These are phyloP conservation scores for Fusarium circinatum DNA, from an alignment of 2,329 filamentous ascomycete species.

Conservation along the genomic window DNA sequence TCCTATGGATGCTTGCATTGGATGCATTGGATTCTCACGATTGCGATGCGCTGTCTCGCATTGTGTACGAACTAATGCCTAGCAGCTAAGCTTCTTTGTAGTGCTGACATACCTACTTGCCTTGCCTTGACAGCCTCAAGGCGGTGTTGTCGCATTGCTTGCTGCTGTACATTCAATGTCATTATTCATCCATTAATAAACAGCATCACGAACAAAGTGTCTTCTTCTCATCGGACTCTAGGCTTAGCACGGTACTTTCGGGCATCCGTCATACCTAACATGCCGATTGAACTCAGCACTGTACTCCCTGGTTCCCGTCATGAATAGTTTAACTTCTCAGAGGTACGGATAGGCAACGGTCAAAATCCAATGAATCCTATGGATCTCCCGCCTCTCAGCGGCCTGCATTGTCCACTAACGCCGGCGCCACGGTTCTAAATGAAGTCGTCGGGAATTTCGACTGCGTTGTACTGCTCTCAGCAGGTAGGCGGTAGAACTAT, in stretches of 20 bases:
- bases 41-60: constrained; percentile 14
- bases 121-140: constrained; percentile 3
- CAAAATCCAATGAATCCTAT: constrained; percentile 1
- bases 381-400: constrained; percentile 2
- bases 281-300: background rate
- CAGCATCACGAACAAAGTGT: background rate
- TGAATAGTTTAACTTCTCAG: background rate
- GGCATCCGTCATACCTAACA: background rate
- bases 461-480: constrained; percentile 2
- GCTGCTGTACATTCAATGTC: background rate
- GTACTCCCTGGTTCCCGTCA: background rate
- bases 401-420: constrained; percentile 13
- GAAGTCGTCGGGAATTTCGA: constrained; percentile 1
- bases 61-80: background rate
- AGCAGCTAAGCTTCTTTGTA: background rate
- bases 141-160: background rate
- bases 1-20: constrained; percentile 1
- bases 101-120: background rate
- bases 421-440: constrained; percentile 19
- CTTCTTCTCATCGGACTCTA: background rate
- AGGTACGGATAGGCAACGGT: constrained; percentile 23
- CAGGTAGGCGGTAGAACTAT: background rate
- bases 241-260: background rate
- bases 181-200: background rate
- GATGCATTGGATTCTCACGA: background rate